Conservation (phyloP, 257 asterid genomes). For the Gentiana dahurica region DNA sequence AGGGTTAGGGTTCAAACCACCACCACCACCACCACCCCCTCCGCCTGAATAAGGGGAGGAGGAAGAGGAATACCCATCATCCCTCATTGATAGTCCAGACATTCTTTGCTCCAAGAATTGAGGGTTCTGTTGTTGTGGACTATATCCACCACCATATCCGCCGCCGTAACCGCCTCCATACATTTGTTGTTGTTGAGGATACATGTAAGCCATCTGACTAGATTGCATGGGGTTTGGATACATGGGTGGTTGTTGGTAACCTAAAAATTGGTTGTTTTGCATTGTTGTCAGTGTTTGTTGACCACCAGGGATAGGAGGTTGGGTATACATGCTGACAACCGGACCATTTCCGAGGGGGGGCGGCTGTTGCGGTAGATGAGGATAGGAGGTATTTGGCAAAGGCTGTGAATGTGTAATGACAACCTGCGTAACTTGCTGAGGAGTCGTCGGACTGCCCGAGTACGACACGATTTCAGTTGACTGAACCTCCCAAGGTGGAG, state of each 20-base stretch:
- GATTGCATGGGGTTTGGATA: slow-evolving; percentile 61
- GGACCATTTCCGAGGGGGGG: slow-evolving; percentile 23
- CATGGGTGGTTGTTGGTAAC: slow-evolving; percentile 39
- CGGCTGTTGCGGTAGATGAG: slow-evolving; percentile 26
- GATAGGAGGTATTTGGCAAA: slow-evolving; percentile 28
- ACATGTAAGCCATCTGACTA: slow-evolving; percentile 68
- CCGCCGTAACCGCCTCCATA: slow-evolving; percentile 52
- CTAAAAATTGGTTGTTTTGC: slow-evolving; percentile 22
- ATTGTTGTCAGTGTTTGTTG: slow-evolving; percentile 22
- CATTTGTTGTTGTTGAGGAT: slow-evolving; percentile 47
- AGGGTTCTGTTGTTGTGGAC: slow-evolving; percentile 45
- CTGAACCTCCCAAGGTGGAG: slow-evolving; percentile 95
- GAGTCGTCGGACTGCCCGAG: slow-evolving; percentile 22
- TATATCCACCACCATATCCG: slow-evolving; percentile 49
- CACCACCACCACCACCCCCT: no score
- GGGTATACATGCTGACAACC: slow-evolving; percentile 33
- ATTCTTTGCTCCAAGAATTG: slow-evolving; percentile 59
- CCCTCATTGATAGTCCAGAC: slow-evolving; percentile 67
- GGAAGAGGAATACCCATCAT: slow-evolving; percentile 33
- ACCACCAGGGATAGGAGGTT: slow-evolving; percentile 30
- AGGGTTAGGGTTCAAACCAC: slow-evolving; percentile 17
- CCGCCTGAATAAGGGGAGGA: slow-evolving; percentile 16
- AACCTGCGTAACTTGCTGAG: slow-evolving; percentile 38
- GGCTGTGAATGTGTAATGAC: slow-evolving; percentile 19
- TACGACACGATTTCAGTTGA: slow-evolving; percentile 32